Percentiles rank a stretch among this genome's conserved stretches.
Evolutionary conservation across 129 eudicot genomes (phyloP).

Genomic region (Centrapalus pauciflorus): DNA sequence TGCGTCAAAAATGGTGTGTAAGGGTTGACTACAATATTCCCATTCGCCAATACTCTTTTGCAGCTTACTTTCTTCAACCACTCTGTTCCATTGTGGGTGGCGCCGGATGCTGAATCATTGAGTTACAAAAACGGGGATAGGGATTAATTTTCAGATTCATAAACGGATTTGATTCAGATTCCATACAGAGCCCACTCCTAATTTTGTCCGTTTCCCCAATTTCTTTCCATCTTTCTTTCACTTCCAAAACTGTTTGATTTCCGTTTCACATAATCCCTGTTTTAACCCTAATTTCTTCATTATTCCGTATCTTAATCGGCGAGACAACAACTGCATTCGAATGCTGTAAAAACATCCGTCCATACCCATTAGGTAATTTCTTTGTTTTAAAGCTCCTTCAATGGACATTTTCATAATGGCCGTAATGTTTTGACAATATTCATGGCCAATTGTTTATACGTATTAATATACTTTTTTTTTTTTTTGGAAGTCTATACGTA

Average conservation of each 20-base stretch:
- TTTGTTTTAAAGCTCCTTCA: neutral
- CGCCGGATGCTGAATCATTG: neutral
- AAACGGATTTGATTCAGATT: constrained; percentile 1
- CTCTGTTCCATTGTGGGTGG: neutral
- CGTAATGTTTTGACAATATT: neutral
- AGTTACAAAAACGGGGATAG: neutral
- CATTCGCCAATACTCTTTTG: no score
- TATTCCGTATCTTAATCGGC: neutral
- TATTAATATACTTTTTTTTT: no score
- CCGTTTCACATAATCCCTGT: no score
- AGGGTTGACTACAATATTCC: neutral
- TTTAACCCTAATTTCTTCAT: neutral
- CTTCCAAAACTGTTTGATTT: neutral
- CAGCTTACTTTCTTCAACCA: neutral
- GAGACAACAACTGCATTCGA: neutral
- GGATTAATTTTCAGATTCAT: neutral
- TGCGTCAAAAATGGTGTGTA: neutral
- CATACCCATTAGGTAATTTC: constrained; percentile 10
- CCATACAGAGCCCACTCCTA: neutral
- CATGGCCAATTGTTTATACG: neutral
- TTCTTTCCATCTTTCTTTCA: neutral
- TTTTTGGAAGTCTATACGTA: no score
- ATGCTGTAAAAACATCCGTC: neutral
- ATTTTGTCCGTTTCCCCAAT: neutral
- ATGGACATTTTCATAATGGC: neutral